Evolutionary conservation across 2,329 filamentous ascomycete genomes (phyloP), one percentile per base, ranked within the genome.

Genomic region (Colletotrichum orbiculare): DNA sequence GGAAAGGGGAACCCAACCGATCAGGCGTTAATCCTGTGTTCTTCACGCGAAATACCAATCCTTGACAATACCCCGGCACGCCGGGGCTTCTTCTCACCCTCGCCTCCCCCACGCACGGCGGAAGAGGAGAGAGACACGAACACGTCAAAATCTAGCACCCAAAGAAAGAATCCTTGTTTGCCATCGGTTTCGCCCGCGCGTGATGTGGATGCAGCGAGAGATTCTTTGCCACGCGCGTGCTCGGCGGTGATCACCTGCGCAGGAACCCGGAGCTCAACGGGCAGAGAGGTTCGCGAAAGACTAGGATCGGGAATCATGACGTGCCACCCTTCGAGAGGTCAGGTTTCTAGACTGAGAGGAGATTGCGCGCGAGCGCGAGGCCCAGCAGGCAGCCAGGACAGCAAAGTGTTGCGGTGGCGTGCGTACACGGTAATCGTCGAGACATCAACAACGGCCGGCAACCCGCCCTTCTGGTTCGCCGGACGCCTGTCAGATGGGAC

Each of bases 191-290:
- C 42, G 39, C 57, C 47, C 38, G 63, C 63, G 66, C 57, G 57
- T 66, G 56, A 62, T 66, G 37, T 42, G 50, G 34, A 42, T 25
- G 39, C 15, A 8, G 13, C 9, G 35, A 38, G 48, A 33, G n/a
- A 4, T 48, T 57, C 37, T 25, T 42, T 54, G 37, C 35, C 34
- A 45, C 39, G 56, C 46, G 34, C 47, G 25, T 38, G 59, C 48
- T 62, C 48, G 60, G 60, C 54, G 60, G 62, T 70, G 69, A 69
- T 74, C 71, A 74, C 68, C 67, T 72, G 73, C 69, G 73, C 73
- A 74, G 72, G 73, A 75, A 73, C 71, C 72, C 72, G 71, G 35
- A 38, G 53, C 52, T 66, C 47, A 57, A 57, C 63, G 62, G 52
- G 58, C 41, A 50, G 41, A 57, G 34, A 37, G 41, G 9, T n/a